A percentile compares a stretch with the other conserved stretches of the same genome.
These are phyloP conservation scores for Pyrenochaeta sp. DNA, from an alignment of 2,329 filamentous ascomycete species.

Conservation along the genomic window DNA sequence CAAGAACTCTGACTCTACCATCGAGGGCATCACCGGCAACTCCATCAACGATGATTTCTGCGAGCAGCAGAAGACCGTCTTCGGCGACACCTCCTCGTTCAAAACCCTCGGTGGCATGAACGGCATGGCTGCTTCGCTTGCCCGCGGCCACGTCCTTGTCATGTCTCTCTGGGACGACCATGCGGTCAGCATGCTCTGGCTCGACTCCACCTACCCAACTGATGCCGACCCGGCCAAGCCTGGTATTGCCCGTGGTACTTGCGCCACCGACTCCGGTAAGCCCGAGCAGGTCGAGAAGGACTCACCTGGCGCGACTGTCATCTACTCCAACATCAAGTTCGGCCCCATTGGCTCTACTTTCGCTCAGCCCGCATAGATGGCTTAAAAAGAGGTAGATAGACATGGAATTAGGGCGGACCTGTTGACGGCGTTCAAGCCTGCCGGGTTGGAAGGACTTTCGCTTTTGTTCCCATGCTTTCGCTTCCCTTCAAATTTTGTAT, in stretches of 20 bases:
- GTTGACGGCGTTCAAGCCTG: neutral
- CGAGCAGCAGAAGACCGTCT: slow-evolving; percentile 62
- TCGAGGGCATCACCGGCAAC: slow-evolving; percentile 57
- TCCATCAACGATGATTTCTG: slow-evolving; percentile 69
- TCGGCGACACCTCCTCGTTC: slow-evolving; percentile 65
- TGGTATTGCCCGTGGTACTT: slow-evolving; percentile 49
- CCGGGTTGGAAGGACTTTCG: too few species aligned
- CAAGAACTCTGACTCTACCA: slow-evolving; percentile 54
- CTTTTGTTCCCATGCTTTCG: neutral
- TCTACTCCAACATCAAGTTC: slow-evolving; percentile 53
- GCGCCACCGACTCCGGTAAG: slow-evolving; percentile 46
- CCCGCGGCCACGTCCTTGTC: slow-evolving; percentile 69
- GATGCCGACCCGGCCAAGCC: slow-evolving; percentile 41
- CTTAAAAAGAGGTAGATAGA: neutral
- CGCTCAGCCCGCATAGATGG: slow-evolving; percentile 38
- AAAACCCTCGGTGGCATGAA: slow-evolving; percentile 63
- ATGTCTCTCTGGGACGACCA: slow-evolving; percentile 73
- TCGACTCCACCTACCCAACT: slow-evolving; percentile 72
- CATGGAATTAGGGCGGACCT: neutral
- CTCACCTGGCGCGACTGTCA: slow-evolving; percentile 43
- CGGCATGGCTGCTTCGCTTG: slow-evolving; percentile 64
- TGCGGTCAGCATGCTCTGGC: slow-evolving; percentile 75
- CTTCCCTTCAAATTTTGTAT: slow-evolving; percentile 11
- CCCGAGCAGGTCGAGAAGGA: slow-evolving; percentile 50
- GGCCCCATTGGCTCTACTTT: slow-evolving; percentile 52